Base-by-base conservation (phyloP, 306 rosid species). In the Leucaena leucocephala region DNA sequence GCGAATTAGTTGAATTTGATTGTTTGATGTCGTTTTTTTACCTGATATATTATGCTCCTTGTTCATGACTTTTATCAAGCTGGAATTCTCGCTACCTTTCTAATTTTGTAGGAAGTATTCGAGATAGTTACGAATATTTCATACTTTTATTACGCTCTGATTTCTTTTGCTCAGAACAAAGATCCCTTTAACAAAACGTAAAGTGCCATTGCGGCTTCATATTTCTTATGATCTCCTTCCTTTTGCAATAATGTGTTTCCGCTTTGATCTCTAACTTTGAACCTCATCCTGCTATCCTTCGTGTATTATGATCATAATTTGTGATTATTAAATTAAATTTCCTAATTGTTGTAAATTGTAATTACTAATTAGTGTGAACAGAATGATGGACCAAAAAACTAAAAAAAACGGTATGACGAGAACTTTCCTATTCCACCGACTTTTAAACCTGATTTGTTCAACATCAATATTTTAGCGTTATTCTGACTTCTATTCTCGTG, bases 401-500 rank as follows among this genome's bases (percentile, higher is more conserved):
- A 44, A 44, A 8, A 44, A 9, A 44, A 44, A 7, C 2, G 8
- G 44, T 82, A 55, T 43, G 44, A 64, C 74, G n/a, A 16, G 33
- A 55, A 65, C 27, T 50, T 78, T 46, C 64, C 82, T 42, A 70
- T 74, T 66, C 55, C 76, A 82, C 81, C 81, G 68, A 66, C 70
- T 50, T 81, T 52, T 48, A 43, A 33, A 79, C 6, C 76, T 70
- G 52, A 79, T 69, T 83, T 63, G 19, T 36, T 33, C 82, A 50
- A 77, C 38, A 22, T 22, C 44, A 61, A 62, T 77, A 81, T 78
- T 78, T 78, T 79, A 44, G 61, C 72, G 58, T 61, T 82, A 72
- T 82, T 75, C 61, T 79, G 89, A 80, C 80, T 76, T 76, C 81
- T 58, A 59, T 21, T 19, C 63, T 36, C 78, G 36, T 48, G 82